Evolutionary conservation across 108 stramenopile species (phyloP).

Genomic region (Discostella pseudostelligera): DNA sequence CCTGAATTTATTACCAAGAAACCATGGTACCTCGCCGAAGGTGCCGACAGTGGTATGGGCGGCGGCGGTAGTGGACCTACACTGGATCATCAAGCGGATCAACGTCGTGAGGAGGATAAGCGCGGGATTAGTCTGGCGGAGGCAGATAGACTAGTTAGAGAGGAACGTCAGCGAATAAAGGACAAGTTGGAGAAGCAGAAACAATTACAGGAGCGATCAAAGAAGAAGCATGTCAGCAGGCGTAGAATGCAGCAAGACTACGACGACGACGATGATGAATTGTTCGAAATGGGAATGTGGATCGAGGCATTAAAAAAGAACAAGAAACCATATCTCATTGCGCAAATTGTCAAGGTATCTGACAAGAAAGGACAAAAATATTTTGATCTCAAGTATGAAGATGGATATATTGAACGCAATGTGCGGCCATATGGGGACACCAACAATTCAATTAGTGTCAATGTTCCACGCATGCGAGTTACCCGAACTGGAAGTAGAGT

Average conservation of each 20-base stretch:
- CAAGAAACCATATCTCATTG: conserved; percentile 82
- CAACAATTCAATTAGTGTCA: conserved; percentile 27
- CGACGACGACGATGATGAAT: conserved; percentile 20
- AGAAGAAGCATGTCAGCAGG: conserved; percentile 4
- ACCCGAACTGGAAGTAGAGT: conserved; percentile 72
- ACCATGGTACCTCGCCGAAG: conserved; percentile 96
- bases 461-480: conserved; percentile 88
- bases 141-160: conserved; percentile 58
- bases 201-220: conserved; percentile 13
- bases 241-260: not conserved
- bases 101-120: conserved; percentile 47
- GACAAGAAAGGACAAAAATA: conserved; percentile 52
- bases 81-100: conserved; percentile 86
- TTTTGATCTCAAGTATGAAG: conserved; percentile 81
- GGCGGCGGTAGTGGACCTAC: conserved; percentile 68
- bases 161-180: conserved; percentile 60
- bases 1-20: conserved; percentile 98
- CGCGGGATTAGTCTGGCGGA: conserved; percentile 49
- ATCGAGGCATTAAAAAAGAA: conserved; percentile 85
- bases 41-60: conserved; percentile 53
- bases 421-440: conserved; percentile 53
- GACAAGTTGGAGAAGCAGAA: conserved; percentile 41
- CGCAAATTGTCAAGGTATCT: conserved; percentile 71
- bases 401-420: conserved; percentile 69
- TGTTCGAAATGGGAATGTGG: conserved; percentile 79